Base-by-base conservation (phyloP, 805 yeast genomes). In the Myxozyma monticola region DNA sequence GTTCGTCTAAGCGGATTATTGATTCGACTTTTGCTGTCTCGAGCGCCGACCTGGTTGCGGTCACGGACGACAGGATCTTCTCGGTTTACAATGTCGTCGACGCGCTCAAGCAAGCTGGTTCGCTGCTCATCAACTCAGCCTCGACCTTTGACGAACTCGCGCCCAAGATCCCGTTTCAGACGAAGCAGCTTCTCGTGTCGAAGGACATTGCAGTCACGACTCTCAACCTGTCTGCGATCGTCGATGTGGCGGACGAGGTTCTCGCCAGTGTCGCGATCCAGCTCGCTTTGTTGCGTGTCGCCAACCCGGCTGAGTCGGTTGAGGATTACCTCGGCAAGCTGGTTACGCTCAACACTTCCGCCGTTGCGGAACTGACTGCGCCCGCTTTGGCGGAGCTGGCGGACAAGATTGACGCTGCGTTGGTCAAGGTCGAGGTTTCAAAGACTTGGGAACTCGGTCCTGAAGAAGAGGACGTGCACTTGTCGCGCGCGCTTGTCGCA, bases 281-380 rank as follows among this genome's bases (percentile, higher is more conserved):
- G 70, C 79, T 84, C 36, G 87, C 83, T 0, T 84, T 88, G 74
- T 88, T 96, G 95, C 76, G 77, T 52, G 71, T 76, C 37, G 78
- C 85, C 6, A 79, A 76, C 56, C 86, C 88, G 14, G 76, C 59
- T 58, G 60, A 37, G 15, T 61, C 61, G 24, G 55, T 48, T 39
- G 65, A 60, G 51, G 47, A 26, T 54, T 64, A 42, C 61, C 62
- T 52, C 42, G 64, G 55, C 56, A 64, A 57, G 7, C 38, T 48
- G 44, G 52, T 60, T 21, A 44, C 37, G 37, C 62, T 55, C 52
- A 66, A 61, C 56, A 59, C 44, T 14, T 36, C 15, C 38, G 35
- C 38, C 20, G 47, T 15, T 9, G 39, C 21, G 6, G 50, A 31
- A n/a, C 41, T 37, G 21, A 29, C 40, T 18, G 56, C 51, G 8